Percentiles rank a stretch among this genome's conserved stretches.
Evolutionary conservation across 768 basidiomycete genomes (phyloP).

Genomic region (Boletus reticulatus): DNA sequence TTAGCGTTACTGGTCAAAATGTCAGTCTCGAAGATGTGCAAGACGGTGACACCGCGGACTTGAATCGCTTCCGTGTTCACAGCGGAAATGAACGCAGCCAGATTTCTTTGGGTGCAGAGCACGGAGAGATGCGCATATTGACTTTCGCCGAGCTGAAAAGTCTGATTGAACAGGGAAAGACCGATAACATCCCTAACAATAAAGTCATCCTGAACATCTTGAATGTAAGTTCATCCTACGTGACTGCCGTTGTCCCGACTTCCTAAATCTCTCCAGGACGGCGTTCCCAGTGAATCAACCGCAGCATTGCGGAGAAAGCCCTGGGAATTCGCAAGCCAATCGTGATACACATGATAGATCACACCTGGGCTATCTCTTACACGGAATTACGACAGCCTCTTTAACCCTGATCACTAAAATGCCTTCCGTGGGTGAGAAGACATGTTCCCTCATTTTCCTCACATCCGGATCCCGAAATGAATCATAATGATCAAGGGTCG

Average conservation of each 20-base stretch:
- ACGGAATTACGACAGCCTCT: slow-evolving; percentile 13
- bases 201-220: slow-evolving; percentile 64
- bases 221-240: slow-evolving; percentile 46
- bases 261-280: slow-evolving; percentile 39
- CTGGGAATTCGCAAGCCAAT: slow-evolving; percentile 48
- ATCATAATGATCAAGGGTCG: slow-evolving; percentile 2
- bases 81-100: slow-evolving; percentile 21
- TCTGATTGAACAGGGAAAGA: slow-evolving; percentile 68
- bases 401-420: slow-evolving; percentile 9
- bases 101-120: slow-evolving; percentile 3
- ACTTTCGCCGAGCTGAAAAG: slow-evolving; percentile 67
- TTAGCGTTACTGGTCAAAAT: slow-evolving; percentile 30
- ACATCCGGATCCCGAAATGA: slow-evolving; percentile 8
- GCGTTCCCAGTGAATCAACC: slow-evolving; percentile 54
- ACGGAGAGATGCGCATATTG: slow-evolving; percentile 44
- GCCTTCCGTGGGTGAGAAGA: slow-evolving; percentile 12
- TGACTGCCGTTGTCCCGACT: not conserved
- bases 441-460: not conserved
- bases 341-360: slow-evolving; percentile 20
- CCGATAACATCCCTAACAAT: slow-evolving; percentile 78
- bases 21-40: slow-evolving; percentile 30
- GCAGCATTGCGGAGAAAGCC: slow-evolving; percentile 57
- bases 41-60: slow-evolving; percentile 9
- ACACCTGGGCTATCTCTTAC: slow-evolving; percentile 5
- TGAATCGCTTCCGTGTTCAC: slow-evolving; percentile 7